A percentile compares a stretch with the other conserved stretches of the same genome.
These are phyloP conservation scores for Fonsecaea nubica DNA, from an alignment of 2,329 filamentous ascomycete genomes.

Conservation along the genomic window DNA sequence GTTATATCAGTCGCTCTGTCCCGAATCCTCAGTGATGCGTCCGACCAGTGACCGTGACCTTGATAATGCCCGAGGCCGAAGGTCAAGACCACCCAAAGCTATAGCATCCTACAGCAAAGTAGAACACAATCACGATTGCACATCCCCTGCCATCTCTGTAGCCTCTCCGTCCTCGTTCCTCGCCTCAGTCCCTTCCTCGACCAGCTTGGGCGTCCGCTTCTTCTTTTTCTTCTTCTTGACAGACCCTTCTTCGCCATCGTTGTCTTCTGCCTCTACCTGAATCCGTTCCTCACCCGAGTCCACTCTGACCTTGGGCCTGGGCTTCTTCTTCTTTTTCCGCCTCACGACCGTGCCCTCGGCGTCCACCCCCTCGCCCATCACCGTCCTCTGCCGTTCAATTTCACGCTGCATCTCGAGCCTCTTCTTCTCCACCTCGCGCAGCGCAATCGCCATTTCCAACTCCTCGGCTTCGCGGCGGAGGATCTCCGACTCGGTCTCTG, in stretches of 20 bases:
- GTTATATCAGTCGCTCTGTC: background rate
- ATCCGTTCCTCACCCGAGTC: background rate
- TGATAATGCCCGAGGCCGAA: background rate
- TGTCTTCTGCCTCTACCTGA: slow-evolving; percentile 13
- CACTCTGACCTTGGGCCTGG: slow-evolving; percentile 44
- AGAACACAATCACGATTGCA: background rate
- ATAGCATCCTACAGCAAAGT: background rate
- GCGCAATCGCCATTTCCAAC: slow-evolving; percentile 83
- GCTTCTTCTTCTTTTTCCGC: slow-evolving; percentile 65
- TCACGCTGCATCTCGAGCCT: slow-evolving; percentile 78
- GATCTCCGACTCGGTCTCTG: slow-evolving; percentile 44
- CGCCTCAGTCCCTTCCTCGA: background rate
- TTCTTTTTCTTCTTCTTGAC: slow-evolving; percentile 40
- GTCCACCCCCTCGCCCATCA: slow-evolving; percentile 55
- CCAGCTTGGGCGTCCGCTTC: slow-evolving; percentile 36
- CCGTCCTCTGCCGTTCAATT: slow-evolving; percentile 51
- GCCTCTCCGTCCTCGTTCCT: background rate
- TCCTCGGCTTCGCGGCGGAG: slow-evolving; percentile 78
- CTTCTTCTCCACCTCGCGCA: slow-evolving; percentile 85
- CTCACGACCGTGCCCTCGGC: slow-evolving; percentile 55
- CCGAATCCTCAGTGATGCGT: background rate
- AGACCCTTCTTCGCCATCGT: slow-evolving; percentile 20
- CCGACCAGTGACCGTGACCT: background rate
- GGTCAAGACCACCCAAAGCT: background rate
- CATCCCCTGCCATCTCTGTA: background rate